phyloP scores from a whole-genome alignment of 495 filamentous ascomycete species.

The Neurospora africana region DNA sequence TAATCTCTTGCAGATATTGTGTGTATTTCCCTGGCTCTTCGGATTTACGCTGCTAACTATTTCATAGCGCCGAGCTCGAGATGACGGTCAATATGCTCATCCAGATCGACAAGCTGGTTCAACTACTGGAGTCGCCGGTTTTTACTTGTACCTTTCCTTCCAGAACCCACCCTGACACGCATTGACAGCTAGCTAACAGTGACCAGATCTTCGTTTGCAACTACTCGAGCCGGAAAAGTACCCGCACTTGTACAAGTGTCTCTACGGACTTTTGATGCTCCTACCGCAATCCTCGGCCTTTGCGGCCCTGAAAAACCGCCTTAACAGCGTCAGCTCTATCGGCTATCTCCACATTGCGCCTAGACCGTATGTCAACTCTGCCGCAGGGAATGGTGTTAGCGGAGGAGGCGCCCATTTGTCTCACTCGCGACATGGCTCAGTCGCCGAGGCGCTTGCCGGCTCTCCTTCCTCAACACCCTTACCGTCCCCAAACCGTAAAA shows the following conservation, averaged over 20 bases:
- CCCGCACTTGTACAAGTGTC: constrained; percentile 94
- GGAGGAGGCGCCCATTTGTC: constrained; percentile 10
- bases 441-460: constrained; percentile 21
- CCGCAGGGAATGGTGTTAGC: background rate
- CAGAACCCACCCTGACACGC: background rate
- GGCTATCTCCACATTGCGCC: constrained; percentile 81
- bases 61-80: constrained; percentile 77
- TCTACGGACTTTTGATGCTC: constrained; percentile 96
- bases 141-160: constrained; percentile 68
- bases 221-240: constrained; percentile 96
- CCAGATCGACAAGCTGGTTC: constrained; percentile 97
- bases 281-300: constrained; percentile 96
- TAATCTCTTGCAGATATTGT: constrained; percentile 94
- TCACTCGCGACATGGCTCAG: constrained; percentile 29
- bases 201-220: constrained; percentile 79
- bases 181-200: constrained; percentile 4
- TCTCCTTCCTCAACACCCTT: constrained; percentile 15
- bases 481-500: constrained; percentile 16
- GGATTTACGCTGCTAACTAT: constrained; percentile 6
- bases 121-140: constrained; percentile 92
- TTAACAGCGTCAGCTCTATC: constrained; percentile 94
- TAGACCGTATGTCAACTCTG: constrained; percentile 57
- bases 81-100: constrained; percentile 99
- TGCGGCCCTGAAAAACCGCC: constrained; percentile 88
- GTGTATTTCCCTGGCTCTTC: constrained; percentile 13